phyloP scores from a whole-genome alignment of 2,329 filamentous ascomycete species.

The Hypoxylon sp. region DNA sequence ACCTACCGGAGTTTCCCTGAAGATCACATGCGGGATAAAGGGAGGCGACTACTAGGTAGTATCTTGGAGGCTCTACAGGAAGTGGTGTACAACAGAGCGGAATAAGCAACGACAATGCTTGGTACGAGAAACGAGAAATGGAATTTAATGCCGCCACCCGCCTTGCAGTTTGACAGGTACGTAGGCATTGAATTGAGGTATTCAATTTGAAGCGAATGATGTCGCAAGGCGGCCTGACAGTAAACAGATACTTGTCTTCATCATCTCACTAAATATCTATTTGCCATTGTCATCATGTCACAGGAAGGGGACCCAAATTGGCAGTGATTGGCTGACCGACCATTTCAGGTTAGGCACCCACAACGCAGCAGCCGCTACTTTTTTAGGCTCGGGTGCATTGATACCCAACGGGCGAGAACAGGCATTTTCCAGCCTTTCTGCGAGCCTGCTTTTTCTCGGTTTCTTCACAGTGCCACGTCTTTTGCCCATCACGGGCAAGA shows the following conservation, averaged over 20 bases:
- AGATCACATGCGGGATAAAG: conserved; percentile 40
- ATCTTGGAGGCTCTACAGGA: conserved; percentile 31
- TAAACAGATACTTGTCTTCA: conserved; percentile 38
- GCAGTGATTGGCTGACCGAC: conserved; percentile 52
- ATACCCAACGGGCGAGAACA: conserved; percentile 60
- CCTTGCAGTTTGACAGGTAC: conserved; percentile 48
- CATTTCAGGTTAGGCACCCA: conserved; percentile 50
- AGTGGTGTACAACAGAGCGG: conserved; percentile 24
- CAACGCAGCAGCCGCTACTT: conserved; percentile 46
- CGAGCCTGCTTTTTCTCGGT: conserved; percentile 43
- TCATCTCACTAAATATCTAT: conserved; percentile 40
- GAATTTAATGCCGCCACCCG: conserved; percentile 41
- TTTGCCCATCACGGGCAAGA: conserved; percentile 34
- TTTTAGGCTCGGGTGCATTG: conserved; percentile 61
- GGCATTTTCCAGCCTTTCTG: conserved; percentile 40
- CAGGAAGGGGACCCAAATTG: conserved; percentile 34
- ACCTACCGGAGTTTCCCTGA: conserved; percentile 24
- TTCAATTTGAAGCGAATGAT: conserved; percentile 44
- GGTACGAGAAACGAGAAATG: conserved; percentile 34
- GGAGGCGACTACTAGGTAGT: conserved; percentile 20
- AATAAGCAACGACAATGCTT: conserved; percentile 18
- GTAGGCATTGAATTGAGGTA: conserved; percentile 31
- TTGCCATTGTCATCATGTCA: conserved; percentile 46
- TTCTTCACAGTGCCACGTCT: conserved; percentile 45
- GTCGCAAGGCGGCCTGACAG: conserved; percentile 41